Percentiles rank a stretch among this genome's conserved stretches.
phyloP scores from a whole-genome alignment of 2,329 filamentous ascomycete species.

The Escovopsis sp. region DNA sequence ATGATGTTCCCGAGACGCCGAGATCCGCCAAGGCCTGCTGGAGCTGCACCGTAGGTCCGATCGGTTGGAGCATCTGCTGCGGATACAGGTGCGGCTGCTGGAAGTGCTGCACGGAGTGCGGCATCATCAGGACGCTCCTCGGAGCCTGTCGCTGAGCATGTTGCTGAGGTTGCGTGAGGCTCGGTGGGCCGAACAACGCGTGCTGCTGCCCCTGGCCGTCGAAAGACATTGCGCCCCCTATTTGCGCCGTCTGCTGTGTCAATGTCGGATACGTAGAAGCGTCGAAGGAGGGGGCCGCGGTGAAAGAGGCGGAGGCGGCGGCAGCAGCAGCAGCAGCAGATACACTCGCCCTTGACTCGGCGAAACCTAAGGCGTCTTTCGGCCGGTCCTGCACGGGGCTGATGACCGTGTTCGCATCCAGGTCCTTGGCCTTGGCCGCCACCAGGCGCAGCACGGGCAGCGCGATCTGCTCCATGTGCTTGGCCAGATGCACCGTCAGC shows the following conservation, averaged over 20 bases:
- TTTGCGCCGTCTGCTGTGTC: slow-evolving; percentile 7
- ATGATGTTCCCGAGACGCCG: too few species aligned
- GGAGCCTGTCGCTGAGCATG: background rate
- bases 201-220: too few species aligned
- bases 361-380: slow-evolving; percentile 7
- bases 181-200: too few species aligned
- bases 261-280: slow-evolving; percentile 6
- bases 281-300: slow-evolving; percentile 6
- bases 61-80: slow-evolving; percentile 1
- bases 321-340: background rate
- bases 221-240: too few species aligned
- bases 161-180: too few species aligned
- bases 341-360: too few species aligned
- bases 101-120: slow-evolving; percentile 2
- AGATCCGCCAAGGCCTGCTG: background rate
- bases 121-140: slow-evolving; percentile 4
- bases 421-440: slow-evolving; percentile 26
- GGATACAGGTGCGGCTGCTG: slow-evolving; percentile 7
- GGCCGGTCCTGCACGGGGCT: slow-evolving; percentile 48
- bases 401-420: slow-evolving; percentile 48
- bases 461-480: slow-evolving; percentile 87
- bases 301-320: slow-evolving; percentile 11
- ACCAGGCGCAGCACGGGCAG: slow-evolving; percentile 59
- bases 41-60: background rate
- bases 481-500: slow-evolving; percentile 79